phyloP scores from a whole-genome alignment of 179 eudicot species.

The Camellia oleifera region DNA sequence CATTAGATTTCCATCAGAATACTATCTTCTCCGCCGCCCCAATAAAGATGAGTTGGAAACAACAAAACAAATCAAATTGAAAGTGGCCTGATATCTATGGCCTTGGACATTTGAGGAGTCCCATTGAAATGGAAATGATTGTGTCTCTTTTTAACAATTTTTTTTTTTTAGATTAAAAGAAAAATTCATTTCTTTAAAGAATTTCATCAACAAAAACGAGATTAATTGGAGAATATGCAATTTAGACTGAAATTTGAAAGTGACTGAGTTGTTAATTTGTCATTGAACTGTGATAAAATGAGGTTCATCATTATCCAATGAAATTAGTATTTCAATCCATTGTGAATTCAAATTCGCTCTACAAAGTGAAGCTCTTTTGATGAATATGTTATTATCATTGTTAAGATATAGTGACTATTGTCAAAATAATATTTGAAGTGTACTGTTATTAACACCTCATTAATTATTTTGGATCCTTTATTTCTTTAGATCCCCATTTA shows the following conservation, averaged over 20 bases:
- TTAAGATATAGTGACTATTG: background rate
- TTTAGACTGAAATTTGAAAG: too few species aligned
- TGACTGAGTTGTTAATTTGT: too few species aligned
- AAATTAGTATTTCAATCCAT: too few species aligned
- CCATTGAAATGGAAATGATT: background rate
- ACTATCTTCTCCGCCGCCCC: background rate
- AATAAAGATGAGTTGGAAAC: background rate
- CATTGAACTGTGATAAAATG: too few species aligned
- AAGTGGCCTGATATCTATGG: background rate
- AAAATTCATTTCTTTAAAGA: background rate
- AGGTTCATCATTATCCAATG: too few species aligned
- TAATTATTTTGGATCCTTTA: too few species aligned
- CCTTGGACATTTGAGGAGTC: background rate
- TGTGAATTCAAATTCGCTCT: too few species aligned
- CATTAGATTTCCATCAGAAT: conserved; percentile 4
- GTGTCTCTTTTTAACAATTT: background rate
- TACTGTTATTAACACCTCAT: too few species aligned
- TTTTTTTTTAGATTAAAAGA: background rate
- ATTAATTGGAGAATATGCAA: too few species aligned
- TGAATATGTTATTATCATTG: too few species aligned
- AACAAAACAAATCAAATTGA: background rate
- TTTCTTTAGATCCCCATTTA: too few species aligned
- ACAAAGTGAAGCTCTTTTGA: too few species aligned
- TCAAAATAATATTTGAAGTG: background rate
- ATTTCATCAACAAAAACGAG: background rate